phyloP scores from a whole-genome alignment of 2,329 filamentous ascomycete genomes.

The Blumeria graminis region DNA sequence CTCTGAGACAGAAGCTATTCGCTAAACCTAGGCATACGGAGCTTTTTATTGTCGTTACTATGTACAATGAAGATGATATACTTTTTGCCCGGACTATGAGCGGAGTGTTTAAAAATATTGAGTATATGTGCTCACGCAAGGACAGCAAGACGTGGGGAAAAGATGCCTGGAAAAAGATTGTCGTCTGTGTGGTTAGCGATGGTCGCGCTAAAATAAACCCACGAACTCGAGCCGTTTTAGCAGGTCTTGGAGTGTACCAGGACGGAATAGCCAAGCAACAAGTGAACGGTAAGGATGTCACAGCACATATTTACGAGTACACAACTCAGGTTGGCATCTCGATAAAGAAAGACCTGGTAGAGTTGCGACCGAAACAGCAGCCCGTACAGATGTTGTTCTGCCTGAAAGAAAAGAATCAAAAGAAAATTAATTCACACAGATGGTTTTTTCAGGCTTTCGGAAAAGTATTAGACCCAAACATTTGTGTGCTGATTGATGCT shows the following conservation, averaged over 20 bases:
- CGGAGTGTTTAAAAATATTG: constrained; percentile 95
- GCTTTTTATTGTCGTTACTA: constrained; percentile 86
- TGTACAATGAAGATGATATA: constrained; percentile 98
- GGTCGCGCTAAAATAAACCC: constrained; percentile 93
- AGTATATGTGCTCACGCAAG: constrained; percentile 85
- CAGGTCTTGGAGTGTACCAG: constrained; percentile 89
- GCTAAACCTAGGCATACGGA: constrained; percentile 83
- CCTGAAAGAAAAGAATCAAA: constrained; percentile 97
- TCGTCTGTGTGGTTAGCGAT: constrained; percentile 91
- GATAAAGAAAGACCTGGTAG: constrained; percentile 74
- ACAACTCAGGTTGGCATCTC: constrained; percentile 68
- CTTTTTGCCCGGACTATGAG: constrained; percentile 88
- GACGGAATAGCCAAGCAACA: constrained; percentile 97
- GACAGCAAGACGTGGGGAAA: constrained; percentile 97
- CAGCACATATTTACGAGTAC: constrained; percentile 93
- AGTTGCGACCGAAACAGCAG: constrained; percentile 61
- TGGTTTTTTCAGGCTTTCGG: constrained; percentile 99
- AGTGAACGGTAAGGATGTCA: constrained; percentile 89
- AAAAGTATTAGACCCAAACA: constrained; percentile 75
- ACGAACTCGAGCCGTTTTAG: constrained; percentile 66
- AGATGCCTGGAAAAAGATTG: constrained; percentile 98
- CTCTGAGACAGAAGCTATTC: constrained; percentile 72
- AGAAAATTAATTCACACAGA: constrained; percentile 98
- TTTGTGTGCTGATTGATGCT: constrained; percentile 87
- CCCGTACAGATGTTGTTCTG: constrained; percentile 96